phyloP scores from a whole-genome alignment of 768 basidiomycete species.

The Erythrobasidium yunnanense region DNA sequence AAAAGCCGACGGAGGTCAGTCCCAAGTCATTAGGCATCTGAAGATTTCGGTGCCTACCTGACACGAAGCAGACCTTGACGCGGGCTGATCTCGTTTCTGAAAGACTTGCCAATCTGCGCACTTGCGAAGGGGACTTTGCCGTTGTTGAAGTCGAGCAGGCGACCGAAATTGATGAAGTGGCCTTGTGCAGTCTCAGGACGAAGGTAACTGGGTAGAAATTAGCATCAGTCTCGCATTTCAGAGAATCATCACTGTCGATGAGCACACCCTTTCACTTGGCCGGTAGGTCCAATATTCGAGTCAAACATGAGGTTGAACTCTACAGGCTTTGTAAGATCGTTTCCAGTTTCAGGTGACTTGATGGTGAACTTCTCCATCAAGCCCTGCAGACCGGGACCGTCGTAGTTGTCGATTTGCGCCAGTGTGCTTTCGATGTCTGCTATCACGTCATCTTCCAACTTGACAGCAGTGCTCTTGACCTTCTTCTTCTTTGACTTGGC shows the following conservation, averaged over 20 bases:
- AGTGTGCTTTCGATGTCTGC: conserved; percentile 68
- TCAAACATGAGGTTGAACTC: conserved; percentile 99
- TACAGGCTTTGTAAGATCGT: conserved; percentile 82
- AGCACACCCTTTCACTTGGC: conserved; percentile 80
- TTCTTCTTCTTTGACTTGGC: conserved; percentile 64
- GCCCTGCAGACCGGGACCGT: conserved; percentile 75
- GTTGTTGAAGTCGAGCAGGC: conserved; percentile 96
- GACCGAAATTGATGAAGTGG: conserved; percentile 96
- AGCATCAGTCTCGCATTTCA: background rate
- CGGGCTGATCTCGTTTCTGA: conserved; percentile 97
- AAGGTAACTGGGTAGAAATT: conserved; percentile 54
- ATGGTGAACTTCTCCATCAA: conserved; percentile 70
- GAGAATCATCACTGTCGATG: background rate
- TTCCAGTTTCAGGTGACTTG: conserved; percentile 79
- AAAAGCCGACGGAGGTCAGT: background rate
- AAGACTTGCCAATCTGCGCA: conserved; percentile 87
- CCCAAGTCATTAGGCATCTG: background rate
- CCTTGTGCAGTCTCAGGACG: conserved; percentile 98
- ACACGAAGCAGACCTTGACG: conserved; percentile 91
- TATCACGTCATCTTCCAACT: conserved; percentile 62
- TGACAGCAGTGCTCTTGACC: conserved; percentile 56
- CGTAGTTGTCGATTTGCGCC: conserved; percentile 89
- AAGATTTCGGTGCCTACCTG: conserved; percentile 45
- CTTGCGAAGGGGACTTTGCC: conserved; percentile 92
- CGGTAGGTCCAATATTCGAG: conserved; percentile 91